phyloP scores from a whole-genome alignment of 495 filamentous ascomycete genomes.

The Pyronema domesticum region DNA sequence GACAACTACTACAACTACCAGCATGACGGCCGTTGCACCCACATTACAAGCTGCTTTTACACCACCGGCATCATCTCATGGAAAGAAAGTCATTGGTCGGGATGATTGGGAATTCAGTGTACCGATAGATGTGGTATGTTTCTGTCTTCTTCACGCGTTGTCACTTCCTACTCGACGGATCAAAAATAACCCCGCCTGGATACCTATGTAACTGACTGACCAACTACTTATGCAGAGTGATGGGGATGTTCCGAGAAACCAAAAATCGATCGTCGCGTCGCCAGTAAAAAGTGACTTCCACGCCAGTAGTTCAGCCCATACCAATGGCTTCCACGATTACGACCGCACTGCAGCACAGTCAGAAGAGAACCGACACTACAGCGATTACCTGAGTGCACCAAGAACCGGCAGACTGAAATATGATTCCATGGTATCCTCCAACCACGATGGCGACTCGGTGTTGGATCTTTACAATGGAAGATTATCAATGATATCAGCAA shows the following conservation, averaged over 20 bases:
- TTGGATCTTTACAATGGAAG: constrained; percentile 23
- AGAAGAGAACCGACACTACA: constrained; percentile 13
- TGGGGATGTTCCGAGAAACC: neutral
- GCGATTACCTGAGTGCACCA: constrained; percentile 18
- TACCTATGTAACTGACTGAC: too few relatives aligned
- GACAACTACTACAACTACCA: neutral
- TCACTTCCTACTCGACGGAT: too few relatives aligned
- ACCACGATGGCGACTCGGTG: constrained; percentile 24
- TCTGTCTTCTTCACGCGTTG: neutral
- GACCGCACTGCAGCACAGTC: constrained; percentile 1
- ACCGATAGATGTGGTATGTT: constrained; percentile 25
- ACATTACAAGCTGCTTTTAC: constrained; percentile 16
- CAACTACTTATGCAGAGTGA: neutral
- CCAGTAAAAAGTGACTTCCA: neutral
- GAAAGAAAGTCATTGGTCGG: constrained; percentile 15
- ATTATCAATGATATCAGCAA: constrained; percentile 15
- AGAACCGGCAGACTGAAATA: constrained; percentile 15
- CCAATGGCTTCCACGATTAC: constrained; percentile 9
- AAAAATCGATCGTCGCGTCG: neutral
- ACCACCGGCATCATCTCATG: constrained; percentile 22
- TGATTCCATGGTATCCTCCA: constrained; percentile 22
- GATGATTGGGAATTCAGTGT: constrained; percentile 24
- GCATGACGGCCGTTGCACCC: constrained; percentile 20
- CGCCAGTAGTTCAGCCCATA: neutral
- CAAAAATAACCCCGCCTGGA: too few relatives aligned